Conservation (phyloP, 1,284 basidiomycete species). For the Cutaneotrichosporon sp. region DNA sequence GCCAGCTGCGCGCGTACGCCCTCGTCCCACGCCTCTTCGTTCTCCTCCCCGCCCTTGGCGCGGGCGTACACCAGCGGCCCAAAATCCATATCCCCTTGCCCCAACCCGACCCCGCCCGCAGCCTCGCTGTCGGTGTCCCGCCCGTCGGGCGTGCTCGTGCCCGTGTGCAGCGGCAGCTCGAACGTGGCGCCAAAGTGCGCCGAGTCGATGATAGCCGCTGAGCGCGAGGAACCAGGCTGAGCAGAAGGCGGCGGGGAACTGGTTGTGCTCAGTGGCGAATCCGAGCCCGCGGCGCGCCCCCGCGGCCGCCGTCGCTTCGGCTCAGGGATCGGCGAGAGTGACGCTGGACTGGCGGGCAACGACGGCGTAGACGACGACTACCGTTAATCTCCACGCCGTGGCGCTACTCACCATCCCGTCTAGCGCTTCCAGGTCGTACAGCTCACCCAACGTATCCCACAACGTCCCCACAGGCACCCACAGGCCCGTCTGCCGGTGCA, state of each 20-base stretch:
- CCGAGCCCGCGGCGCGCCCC: conserved; percentile 5
- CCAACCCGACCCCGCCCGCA: background rate
- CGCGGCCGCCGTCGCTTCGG: conserved; percentile 12
- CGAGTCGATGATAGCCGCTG: conserved; percentile 15
- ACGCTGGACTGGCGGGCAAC: conserved; percentile 12
- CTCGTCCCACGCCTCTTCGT: conserved; percentile 11
- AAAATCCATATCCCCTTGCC: too few relatives aligned
- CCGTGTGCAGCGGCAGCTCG: conserved; percentile 9
- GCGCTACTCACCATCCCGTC: conserved; percentile 61
- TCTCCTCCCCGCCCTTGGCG: conserved; percentile 4
- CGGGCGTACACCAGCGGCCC: conserved; percentile 7
- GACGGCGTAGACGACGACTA: conserved; percentile 19
- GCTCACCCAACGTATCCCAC: conserved; percentile 65
- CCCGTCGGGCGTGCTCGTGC: background rate
- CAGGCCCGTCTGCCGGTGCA: conserved; percentile 30
- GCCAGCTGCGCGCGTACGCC: conserved; percentile 11
- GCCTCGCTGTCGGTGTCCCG: background rate
- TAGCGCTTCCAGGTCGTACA: conserved; percentile 70
- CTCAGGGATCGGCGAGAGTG: conserved; percentile 16
- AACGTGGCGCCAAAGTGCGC: conserved; percentile 16
- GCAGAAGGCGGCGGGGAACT: background rate
- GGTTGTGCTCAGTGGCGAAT: conserved; percentile 14
- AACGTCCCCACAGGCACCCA: conserved; percentile 58
- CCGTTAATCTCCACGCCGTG: background rate
- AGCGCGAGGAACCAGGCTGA: too few relatives aligned